phyloP scores from a whole-genome alignment of 305 asterid genomes.

The Plantago lanceolata region DNA sequence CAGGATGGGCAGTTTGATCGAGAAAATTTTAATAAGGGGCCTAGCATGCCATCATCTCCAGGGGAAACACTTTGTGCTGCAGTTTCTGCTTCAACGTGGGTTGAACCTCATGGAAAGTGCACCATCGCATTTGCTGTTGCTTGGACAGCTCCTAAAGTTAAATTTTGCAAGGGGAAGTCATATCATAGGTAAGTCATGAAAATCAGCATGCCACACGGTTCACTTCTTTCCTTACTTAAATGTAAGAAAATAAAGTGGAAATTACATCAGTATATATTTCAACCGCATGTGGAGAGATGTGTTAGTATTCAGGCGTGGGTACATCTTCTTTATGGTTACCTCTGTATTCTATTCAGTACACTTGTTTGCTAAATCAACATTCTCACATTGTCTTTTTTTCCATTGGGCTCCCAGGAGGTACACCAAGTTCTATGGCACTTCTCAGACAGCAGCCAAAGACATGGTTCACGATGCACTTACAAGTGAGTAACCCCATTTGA shows the following conservation, averaged over 20 bases:
- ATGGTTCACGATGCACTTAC: conserved; percentile 93
- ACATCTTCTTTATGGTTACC: too few species aligned
- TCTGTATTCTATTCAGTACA: too few species aligned
- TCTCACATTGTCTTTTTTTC: conserved; percentile 20
- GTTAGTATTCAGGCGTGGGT: too few species aligned
- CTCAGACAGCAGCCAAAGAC: conserved; percentile 74
- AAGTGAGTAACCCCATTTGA: conserved; percentile 41
- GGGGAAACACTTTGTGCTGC: conserved; percentile 95
- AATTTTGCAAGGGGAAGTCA: conserved; percentile 68
- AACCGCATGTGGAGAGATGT: too few species aligned
- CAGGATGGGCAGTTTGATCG: conserved; percentile 93
- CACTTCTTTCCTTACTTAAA: conserved; percentile 3
- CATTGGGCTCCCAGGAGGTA: conserved; percentile 71
- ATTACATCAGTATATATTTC: too few species aligned
- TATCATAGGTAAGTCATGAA: conserved; percentile 50
- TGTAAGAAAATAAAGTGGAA: neutral
- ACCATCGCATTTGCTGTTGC: conserved; percentile 86
- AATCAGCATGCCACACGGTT: conserved; percentile 27
- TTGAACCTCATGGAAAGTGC: conserved; percentile 97
- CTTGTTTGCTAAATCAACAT: neutral
- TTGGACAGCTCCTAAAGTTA: conserved; percentile 96
- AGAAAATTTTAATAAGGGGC: conserved; percentile 68
- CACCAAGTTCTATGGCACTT: conserved; percentile 90
- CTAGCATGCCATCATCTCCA: conserved; percentile 81
- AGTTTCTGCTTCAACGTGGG: conserved; percentile 97